These are phyloP conservation scores for Russula brevipes DNA, from an alignment of 768 basidiomycete genomes.

Conservation along the genomic window DNA sequence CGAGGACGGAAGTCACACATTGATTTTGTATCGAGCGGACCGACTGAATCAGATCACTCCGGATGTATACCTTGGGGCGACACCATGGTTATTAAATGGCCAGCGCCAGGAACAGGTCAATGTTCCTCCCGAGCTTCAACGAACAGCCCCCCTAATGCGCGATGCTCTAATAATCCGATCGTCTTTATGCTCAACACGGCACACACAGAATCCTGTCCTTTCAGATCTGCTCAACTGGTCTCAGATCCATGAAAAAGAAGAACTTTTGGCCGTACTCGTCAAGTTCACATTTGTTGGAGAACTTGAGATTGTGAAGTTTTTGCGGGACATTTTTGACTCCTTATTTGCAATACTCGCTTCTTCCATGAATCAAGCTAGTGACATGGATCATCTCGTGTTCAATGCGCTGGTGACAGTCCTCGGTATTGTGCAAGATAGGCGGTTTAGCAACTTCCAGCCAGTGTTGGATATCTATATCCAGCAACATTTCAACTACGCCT, in stretches of 20 bases:
- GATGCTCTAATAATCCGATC: constrained; percentile 81
- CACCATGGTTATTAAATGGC: constrained; percentile 52
- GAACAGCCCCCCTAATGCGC: constrained; percentile 60
- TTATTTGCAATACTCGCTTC: constrained; percentile 87
- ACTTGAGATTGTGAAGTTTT: constrained; percentile 90
- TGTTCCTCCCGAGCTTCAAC: constrained; percentile 56
- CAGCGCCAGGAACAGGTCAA: constrained; percentile 56
- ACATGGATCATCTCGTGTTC: constrained; percentile 84
- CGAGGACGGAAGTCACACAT: constrained; percentile 82
- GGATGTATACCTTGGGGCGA: constrained; percentile 66
- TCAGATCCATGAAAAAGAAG: constrained; percentile 53
- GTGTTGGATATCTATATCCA: constrained; percentile 93
- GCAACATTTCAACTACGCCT: constrained; percentile 74
- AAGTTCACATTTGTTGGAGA: constrained; percentile 92
- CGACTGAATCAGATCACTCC: constrained; percentile 56
- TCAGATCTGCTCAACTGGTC: constrained; percentile 81
- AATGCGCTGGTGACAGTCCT: constrained; percentile 87
- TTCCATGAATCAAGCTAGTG: constrained; percentile 61
- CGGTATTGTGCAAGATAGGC: constrained; percentile 86
- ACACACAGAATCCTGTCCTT: constrained; percentile 85
- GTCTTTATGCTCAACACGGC: constrained; percentile 87
- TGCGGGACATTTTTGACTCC: constrained; percentile 86
- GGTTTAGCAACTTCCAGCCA: constrained; percentile 92
- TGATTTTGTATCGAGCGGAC: constrained; percentile 82
- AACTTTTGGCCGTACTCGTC: constrained; percentile 64